Conservation (phyloP, 2,329 filamentous ascomycete species). For the Trichoderma citrinoviride region DNA sequence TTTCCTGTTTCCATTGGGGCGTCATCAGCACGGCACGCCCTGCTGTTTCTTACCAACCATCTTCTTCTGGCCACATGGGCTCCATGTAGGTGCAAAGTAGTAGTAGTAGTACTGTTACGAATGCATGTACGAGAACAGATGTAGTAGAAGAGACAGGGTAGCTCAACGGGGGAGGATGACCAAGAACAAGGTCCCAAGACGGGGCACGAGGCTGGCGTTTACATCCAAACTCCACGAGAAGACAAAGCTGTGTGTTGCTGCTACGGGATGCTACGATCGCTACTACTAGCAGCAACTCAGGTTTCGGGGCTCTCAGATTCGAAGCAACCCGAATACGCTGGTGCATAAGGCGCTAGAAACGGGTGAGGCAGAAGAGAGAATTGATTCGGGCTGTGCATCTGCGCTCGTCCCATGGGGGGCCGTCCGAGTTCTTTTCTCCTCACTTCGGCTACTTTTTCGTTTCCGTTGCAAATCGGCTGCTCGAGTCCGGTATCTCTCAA, state of each 20-base stretch:
- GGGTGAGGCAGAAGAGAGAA: background rate
- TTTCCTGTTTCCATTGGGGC: background rate
- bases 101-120: too few relatives aligned
- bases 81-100: too few relatives aligned
- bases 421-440: too few relatives aligned
- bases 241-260: background rate
- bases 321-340: conserved; percentile 15
- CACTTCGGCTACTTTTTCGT: background rate
- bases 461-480: background rate
- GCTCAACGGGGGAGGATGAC: background rate
- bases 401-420: too few relatives aligned
- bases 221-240: background rate
- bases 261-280: too few relatives aligned
- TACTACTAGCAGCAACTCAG: too few relatives aligned
- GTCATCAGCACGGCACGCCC: background rate
- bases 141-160: too few relatives aligned
- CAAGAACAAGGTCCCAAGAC: background rate
- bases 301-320: background rate
- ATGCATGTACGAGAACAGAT: too few relatives aligned
- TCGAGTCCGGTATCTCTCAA: background rate
- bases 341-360: conserved; percentile 15
- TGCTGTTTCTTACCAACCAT: background rate
- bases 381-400: too few relatives aligned
- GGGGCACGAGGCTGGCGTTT: background rate
- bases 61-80: background rate